Evolutionary conservation across 306 rosid species (phyloP).

Genomic region (Casuarina equisetifolia): DNA sequence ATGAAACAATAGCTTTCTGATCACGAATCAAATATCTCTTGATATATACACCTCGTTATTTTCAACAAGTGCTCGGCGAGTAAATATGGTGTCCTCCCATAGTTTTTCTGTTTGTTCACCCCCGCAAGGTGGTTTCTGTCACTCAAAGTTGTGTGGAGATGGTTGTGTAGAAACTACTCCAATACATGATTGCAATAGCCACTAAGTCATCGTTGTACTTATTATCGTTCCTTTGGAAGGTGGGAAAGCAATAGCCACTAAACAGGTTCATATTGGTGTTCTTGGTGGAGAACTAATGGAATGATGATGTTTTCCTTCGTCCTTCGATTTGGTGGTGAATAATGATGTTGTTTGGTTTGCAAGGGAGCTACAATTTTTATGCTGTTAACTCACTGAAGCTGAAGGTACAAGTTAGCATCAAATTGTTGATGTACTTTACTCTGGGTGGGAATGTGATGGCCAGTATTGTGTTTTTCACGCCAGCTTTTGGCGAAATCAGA

Average conservation of each 20-base stretch:
- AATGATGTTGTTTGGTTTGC: neutral
- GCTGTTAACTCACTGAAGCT: neutral
- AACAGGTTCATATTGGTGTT: neutral
- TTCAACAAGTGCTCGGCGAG: slow-evolving; percentile 11
- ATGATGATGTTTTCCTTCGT: neutral
- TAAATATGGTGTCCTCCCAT: too few relatives aligned
- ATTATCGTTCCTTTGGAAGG: neutral
- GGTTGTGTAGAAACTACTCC: neutral
- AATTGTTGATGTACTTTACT: neutral
- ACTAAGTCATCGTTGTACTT: neutral
- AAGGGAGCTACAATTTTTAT: neutral
- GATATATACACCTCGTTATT: neutral
- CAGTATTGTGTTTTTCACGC: neutral
- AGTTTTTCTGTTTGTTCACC: too few relatives aligned
- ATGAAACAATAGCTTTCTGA: slow-evolving; percentile 47
- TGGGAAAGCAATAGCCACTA: neutral
- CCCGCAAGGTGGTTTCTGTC: too few relatives aligned
- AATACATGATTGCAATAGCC: too few relatives aligned
- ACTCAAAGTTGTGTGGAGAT: too few relatives aligned
- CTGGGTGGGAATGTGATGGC: neutral
- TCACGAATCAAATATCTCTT: slow-evolving; percentile 26
- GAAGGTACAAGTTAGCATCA: neutral
- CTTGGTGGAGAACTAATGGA: neutral
- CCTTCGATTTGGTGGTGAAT: neutral
- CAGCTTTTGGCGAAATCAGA: neutral